Base-by-base conservation (phyloP, 768 basidiomycete genomes). In the Phylloporus sp. region DNA sequence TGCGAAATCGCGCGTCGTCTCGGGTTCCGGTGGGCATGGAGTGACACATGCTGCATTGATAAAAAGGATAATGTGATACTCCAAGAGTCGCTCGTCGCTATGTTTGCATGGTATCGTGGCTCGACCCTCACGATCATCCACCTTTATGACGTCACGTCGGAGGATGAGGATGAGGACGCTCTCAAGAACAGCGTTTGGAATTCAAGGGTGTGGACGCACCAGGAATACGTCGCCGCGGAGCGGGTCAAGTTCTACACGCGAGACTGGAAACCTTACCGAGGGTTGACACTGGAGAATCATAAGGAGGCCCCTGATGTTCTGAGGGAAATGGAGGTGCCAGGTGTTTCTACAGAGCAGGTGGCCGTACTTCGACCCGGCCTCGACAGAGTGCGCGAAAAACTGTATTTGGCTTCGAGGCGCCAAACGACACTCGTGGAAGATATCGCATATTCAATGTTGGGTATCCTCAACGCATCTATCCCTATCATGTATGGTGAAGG, bases 51-150 rank as follows among this genome's bases (percentile, higher is more conserved):
- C 18, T 58, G 58, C 18, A 20, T 59, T 0, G 38, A 58, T 5
- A n/a, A 34, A 16, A 8, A 13, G 1, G 6, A 45, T 18, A 45
- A 36, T 0, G 44, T 47, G 12, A 46, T 52, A 6, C 15, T 42
- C n/a, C 50, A 61, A 29, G 59, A 61, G 12, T 58, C 59, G 0
- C 13, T 61, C 18, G 50, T 54, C 2, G 50, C 58, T 16, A 54
- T 59, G 57, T 59, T 59, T 39, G 31, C 16, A 1, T 59, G 56
- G 57, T 59, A 41, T 29, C 47, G 47, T 2, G 29, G 39, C 20
- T 49, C 47, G 11, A 22, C 39, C 24, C 47, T 41, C 5, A 61
- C 59, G 0, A 11, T 61, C 1, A 29, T 61, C 20, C 38, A 59
- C 29, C 60, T 62, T 13, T 47, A 6, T 0, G 54, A 32, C 11